Evolutionary conservation across 306 rosid genomes (phyloP).

Genomic region (Medicago lupulina): DNA sequence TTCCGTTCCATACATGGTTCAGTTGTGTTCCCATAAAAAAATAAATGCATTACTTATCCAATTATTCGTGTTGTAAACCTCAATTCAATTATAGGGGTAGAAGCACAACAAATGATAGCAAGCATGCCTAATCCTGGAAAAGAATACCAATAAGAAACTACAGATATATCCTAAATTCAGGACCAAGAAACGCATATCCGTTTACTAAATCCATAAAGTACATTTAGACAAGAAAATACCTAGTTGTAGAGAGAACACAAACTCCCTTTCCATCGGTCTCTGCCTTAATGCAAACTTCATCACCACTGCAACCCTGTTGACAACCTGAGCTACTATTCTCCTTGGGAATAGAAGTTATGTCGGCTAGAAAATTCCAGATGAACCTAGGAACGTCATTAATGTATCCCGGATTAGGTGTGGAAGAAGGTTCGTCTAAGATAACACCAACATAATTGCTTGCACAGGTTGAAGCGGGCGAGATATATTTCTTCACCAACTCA

Average conservation of each 20-base stretch:
- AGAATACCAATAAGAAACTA: conserved; percentile 7
- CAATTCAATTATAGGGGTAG: conserved; percentile 9
- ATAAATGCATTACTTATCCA: background rate
- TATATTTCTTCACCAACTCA: conserved; percentile 78
- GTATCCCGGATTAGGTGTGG: conserved; percentile 64
- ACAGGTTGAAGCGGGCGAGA: conserved; percentile 68
- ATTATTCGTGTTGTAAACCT: background rate
- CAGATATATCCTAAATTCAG: conserved; percentile 14
- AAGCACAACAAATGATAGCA: conserved; percentile 4
- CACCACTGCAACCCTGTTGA: conserved; percentile 68
- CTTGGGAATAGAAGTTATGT: conserved; percentile 67
- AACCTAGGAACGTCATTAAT: conserved; percentile 83
- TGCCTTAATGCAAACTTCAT: conserved; percentile 75
- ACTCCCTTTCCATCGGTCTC: conserved; percentile 83
- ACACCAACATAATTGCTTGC: conserved; percentile 95
- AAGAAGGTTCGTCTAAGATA: conserved; percentile 74
- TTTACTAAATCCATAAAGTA: background rate
- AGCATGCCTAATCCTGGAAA: background rate
- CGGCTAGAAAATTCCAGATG: conserved; percentile 86
- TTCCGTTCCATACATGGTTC: background rate
- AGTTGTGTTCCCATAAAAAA: conserved; percentile 10
- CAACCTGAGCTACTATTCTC: conserved; percentile 59
- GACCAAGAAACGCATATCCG: background rate
- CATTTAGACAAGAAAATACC: conserved; percentile 55
- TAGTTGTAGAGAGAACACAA: conserved; percentile 85